phyloP scores from a whole-genome alignment of 1,284 basidiomycete genomes.

The Hymenochaete sp. region DNA sequence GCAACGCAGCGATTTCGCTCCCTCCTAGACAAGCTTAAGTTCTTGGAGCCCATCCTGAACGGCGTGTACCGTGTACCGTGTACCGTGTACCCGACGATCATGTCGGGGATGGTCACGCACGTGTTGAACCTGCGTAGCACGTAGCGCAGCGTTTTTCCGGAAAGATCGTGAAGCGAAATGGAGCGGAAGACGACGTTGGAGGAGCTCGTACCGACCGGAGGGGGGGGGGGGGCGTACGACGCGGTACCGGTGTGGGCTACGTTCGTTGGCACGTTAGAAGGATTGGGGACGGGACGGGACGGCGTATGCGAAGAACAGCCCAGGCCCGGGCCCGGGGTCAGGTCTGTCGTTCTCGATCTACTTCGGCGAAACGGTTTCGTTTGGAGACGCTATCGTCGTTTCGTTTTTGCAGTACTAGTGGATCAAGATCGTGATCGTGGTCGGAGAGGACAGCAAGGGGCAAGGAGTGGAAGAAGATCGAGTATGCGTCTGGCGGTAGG shows the following conservation, averaged over 20 bases:
- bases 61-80: not conserved
- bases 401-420: too few species aligned
- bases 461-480: slow-evolving; percentile 11
- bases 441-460: slow-evolving; percentile 9
- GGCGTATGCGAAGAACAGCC: too few species aligned
- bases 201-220: slow-evolving; percentile 24
- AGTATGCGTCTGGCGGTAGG: slow-evolving; percentile 33
- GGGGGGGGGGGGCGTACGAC: too few species aligned
- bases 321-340: too few species aligned
- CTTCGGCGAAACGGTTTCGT: slow-evolving; percentile 13
- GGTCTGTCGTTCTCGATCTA: too few species aligned
- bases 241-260: too few species aligned
- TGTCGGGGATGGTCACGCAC: slow-evolving; percentile 30
- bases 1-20: slow-evolving; percentile 17
- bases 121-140: slow-evolving; percentile 26
- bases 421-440: slow-evolving; percentile 25
- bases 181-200: slow-evolving; percentile 26
- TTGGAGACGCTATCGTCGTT: slow-evolving; percentile 15
- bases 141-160: slow-evolving; percentile 28
- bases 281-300: too few species aligned
- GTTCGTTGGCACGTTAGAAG: too few species aligned
- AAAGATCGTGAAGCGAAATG: slow-evolving; percentile 22
- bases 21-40: slow-evolving; percentile 18
- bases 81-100: slow-evolving; percentile 17
- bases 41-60: slow-evolving; percentile 1